These are phyloP conservation scores for Diplodia seriata DNA, from an alignment of 2,329 filamentous ascomycete genomes.

Conservation along the genomic window DNA sequence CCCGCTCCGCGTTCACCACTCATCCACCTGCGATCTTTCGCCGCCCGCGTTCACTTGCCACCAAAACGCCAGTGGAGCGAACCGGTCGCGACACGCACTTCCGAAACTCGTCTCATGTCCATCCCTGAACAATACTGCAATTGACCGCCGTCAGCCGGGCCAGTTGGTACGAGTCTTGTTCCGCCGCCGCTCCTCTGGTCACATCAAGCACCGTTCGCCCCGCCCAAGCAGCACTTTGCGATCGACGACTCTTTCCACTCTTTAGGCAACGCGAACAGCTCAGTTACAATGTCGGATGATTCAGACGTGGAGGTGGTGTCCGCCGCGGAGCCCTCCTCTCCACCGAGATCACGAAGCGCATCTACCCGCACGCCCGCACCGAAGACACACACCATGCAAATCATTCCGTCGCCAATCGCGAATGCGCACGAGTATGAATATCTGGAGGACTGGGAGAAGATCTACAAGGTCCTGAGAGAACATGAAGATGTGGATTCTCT, in stretches of 20 bases:
- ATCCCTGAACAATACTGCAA: no score
- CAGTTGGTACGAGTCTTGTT: neutral
- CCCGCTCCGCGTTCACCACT: neutral
- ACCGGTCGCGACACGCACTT: neutral
- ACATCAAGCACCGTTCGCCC: neutral
- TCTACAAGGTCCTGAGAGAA: constrained; percentile 52
- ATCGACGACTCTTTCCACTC: neutral
- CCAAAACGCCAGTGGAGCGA: neutral
- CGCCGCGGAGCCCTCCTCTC: neutral
- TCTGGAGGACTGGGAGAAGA: constrained; percentile 43
- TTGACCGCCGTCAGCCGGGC: no score
- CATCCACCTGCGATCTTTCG: neutral
- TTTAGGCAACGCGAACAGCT: neutral
- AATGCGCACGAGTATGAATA: constrained; percentile 46
- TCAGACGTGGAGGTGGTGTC: constrained; percentile 15
- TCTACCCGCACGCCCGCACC: neutral
- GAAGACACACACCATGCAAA: neutral
- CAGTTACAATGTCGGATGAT: neutral
- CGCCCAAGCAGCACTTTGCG: neutral
- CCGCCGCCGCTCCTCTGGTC: neutral
- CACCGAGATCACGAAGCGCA: neutral
- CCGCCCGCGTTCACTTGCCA: neutral
- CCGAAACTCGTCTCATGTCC: neutral
- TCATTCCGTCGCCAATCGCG: constrained; percentile 15
- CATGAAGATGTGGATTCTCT: constrained; percentile 42